Conservation (phyloP, 1,139 yeast genomes). For the Spathaspora sp. region DNA sequence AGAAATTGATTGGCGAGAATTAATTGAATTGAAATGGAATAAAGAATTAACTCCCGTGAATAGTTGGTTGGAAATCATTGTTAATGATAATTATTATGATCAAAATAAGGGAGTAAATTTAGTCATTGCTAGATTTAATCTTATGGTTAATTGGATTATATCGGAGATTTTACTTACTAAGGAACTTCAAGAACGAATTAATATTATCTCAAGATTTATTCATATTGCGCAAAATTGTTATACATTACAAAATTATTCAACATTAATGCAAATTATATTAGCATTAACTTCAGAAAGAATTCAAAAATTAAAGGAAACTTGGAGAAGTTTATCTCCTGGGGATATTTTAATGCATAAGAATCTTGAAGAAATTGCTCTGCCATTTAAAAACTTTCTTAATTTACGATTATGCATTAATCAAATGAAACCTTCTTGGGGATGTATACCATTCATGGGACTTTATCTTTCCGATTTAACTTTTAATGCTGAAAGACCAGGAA, state of each 20-base stretch:
- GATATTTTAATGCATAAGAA: slow-evolving; percentile 65
- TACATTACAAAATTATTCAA: slow-evolving; percentile 76
- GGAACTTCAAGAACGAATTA: slow-evolving; percentile 55
- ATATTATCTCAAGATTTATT: slow-evolving; percentile 74
- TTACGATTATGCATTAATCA: slow-evolving; percentile 63
- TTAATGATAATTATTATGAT: slow-evolving; percentile 52
- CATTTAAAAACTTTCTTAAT: slow-evolving; percentile 62
- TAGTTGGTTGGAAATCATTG: slow-evolving; percentile 81
- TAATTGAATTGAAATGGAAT: slow-evolving; percentile 76
- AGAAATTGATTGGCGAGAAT: slow-evolving; percentile 91
- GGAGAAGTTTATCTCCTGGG: slow-evolving; percentile 62
- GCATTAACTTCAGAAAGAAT: slow-evolving; percentile 78
- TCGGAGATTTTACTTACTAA: slow-evolving; percentile 80
- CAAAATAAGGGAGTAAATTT: slow-evolving; percentile 71
- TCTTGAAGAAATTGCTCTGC: slow-evolving; percentile 62
- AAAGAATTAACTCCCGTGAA: slow-evolving; percentile 67
- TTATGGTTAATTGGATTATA: slow-evolving; percentile 89
- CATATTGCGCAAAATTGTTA: slow-evolving; percentile 79
- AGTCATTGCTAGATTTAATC: slow-evolving; percentile 83
- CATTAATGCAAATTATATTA: slow-evolving; percentile 81
- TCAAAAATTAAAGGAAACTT: slow-evolving; percentile 63
- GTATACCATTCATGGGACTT: slow-evolving; percentile 87
- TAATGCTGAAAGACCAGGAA: slow-evolving; percentile 69
- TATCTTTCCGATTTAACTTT: slow-evolving; percentile 80
- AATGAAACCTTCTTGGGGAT: slow-evolving; percentile 70